Conservation (phyloP, 2,329 filamentous ascomycete species). For the Cladorrhinum sp. region DNA sequence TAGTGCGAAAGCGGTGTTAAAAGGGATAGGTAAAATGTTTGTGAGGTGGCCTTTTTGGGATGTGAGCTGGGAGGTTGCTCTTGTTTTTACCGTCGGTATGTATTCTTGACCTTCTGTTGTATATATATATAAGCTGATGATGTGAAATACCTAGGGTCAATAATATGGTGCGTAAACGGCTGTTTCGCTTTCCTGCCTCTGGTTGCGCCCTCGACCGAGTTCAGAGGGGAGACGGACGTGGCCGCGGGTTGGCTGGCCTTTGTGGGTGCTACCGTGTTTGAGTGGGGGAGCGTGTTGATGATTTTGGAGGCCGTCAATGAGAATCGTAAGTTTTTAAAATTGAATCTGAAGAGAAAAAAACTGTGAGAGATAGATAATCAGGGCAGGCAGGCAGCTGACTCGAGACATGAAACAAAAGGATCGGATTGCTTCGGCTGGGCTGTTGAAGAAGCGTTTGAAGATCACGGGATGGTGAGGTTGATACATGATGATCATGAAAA, state of each 20-base stretch:
- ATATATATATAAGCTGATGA: background rate
- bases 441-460: slow-evolving; percentile 48
- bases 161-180: slow-evolving; percentile 57
- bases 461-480: slow-evolving; percentile 20
- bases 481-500: slow-evolving; percentile 12
- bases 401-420: too few species aligned
- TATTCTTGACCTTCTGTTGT: slow-evolving; percentile 3
- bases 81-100: slow-evolving; percentile 39
- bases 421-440: slow-evolving; percentile 69
- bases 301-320: slow-evolving; percentile 69
- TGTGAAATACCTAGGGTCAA: slow-evolving; percentile 34
- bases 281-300: slow-evolving; percentile 59
- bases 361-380: too few species aligned
- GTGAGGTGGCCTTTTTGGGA: slow-evolving; percentile 41
- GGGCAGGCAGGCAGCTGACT: background rate
- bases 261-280: slow-evolving; percentile 66
- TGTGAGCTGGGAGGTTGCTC: slow-evolving; percentile 41
- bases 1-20: slow-evolving; percentile 26
- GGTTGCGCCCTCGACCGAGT: slow-evolving; percentile 49
- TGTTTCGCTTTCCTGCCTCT: slow-evolving; percentile 65
- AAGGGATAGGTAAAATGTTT: slow-evolving; percentile 37
- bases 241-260: slow-evolving; percentile 63
- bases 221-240: slow-evolving; percentile 48
- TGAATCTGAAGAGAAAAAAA: too few species aligned
- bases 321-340: slow-evolving; percentile 42